Percentiles rank a stretch among this genome's conserved stretches.
Evolutionary conservation across 1,284 basidiomycete species (phyloP).

Genomic region (Leccinum ponderosum): DNA sequence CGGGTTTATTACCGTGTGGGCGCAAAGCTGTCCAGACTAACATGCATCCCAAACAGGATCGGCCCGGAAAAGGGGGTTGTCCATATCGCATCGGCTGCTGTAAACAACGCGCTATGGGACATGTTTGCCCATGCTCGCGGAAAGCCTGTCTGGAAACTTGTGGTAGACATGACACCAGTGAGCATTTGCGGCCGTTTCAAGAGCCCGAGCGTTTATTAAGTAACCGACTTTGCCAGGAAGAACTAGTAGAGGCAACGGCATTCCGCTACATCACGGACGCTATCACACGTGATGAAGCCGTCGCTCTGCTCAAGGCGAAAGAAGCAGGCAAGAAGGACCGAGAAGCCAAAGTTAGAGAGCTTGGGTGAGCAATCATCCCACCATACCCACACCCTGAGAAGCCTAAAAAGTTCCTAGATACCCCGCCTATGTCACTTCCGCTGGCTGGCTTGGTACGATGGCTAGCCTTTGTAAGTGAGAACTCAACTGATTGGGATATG

Average conservation of each 20-base stretch:
- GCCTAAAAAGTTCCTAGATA: slow-evolving; percentile 52
- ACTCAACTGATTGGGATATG: slow-evolving; percentile 4
- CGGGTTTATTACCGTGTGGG: neutral
- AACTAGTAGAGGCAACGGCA: slow-evolving; percentile 80
- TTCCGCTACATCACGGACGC: slow-evolving; percentile 95
- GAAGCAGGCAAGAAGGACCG: slow-evolving; percentile 78
- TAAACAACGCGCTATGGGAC: slow-evolving; percentile 82
- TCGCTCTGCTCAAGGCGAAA: slow-evolving; percentile 78
- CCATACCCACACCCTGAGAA: neutral
- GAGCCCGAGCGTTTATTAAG: neutral
- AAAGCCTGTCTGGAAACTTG: slow-evolving; percentile 86
- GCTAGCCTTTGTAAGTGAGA: neutral
- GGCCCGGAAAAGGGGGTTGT: slow-evolving; percentile 89
- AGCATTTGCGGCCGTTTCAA: slow-evolving; percentile 12
- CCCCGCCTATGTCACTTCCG: slow-evolving; percentile 93
- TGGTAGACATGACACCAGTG: slow-evolving; percentile 82
- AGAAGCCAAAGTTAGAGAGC: slow-evolving; percentile 67
- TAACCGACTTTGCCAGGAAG: slow-evolving; percentile 52
- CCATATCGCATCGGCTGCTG: slow-evolving; percentile 79
- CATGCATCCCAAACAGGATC: slow-evolving; percentile 51
- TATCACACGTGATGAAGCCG: slow-evolving; percentile 88
- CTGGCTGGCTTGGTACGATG: slow-evolving; percentile 78
- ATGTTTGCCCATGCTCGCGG: slow-evolving; percentile 75
- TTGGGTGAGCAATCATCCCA: slow-evolving; percentile 45
- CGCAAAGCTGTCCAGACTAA: slow-evolving; percentile 1